Conservation (phyloP, 2,329 filamentous ascomycete genomes). For the Rhynchosporium secalis region DNA sequence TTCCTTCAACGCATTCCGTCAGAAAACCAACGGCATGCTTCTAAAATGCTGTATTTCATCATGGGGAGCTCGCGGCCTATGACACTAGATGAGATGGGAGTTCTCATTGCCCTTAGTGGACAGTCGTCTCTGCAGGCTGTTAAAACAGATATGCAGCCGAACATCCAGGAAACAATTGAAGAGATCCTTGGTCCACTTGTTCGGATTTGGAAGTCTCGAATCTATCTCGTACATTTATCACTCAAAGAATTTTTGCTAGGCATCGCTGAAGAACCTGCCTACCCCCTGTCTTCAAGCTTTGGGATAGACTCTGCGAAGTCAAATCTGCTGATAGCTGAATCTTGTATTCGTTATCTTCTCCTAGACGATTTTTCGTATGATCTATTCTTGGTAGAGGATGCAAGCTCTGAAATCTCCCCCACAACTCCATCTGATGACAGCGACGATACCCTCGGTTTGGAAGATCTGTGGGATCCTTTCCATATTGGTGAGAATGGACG, state of each 20-base stretch:
- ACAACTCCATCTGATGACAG: slow-evolving; percentile 8
- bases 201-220: slow-evolving; percentile 37
- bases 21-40: slow-evolving; percentile 34
- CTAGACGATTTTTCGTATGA: slow-evolving; percentile 41
- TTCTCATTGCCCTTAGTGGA: slow-evolving; percentile 37
- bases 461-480: slow-evolving; percentile 20
- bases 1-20: slow-evolving; percentile 38
- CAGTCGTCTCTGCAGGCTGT: slow-evolving; percentile 33
- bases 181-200: slow-evolving; percentile 40
- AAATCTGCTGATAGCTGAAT: slow-evolving; percentile 17
- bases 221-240: slow-evolving; percentile 39
- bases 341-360: slow-evolving; percentile 36
- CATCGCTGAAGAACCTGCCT: slow-evolving; percentile 14
- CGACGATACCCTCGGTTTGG: background rate
- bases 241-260: slow-evolving; percentile 26
- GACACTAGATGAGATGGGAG: slow-evolving; percentile 41
- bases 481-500: slow-evolving; percentile 19
- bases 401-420: slow-evolving; percentile 21
- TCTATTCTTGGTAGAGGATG: slow-evolving; percentile 31
- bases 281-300: slow-evolving; percentile 14
- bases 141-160: slow-evolving; percentile 36
- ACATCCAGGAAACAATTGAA: slow-evolving; percentile 39
- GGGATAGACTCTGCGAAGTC: slow-evolving; percentile 18
- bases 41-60: slow-evolving; percentile 39
- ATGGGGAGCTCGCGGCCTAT: slow-evolving; percentile 41